Evolutionary conservation across 1,139 yeast species (phyloP).

Genomic region (Scheffersomyces insectosa): DNA sequence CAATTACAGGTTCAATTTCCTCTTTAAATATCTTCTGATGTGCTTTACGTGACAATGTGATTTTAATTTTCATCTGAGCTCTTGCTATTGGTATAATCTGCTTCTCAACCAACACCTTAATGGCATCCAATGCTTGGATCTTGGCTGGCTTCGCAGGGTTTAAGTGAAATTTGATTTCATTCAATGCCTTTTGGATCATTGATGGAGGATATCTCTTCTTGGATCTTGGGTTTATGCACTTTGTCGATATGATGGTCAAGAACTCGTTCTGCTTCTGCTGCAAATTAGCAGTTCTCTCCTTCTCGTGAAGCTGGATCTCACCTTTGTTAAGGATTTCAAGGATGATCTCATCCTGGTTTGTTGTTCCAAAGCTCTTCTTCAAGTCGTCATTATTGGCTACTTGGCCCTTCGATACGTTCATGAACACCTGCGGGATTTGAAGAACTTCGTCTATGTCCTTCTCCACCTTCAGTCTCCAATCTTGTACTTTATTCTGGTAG

Average conservation of each 20-base stretch:
- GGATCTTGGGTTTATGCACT: conserved; percentile 87
- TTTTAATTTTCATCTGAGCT: conserved; percentile 86
- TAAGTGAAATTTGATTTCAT: conserved; percentile 78
- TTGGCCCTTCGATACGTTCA: conserved; percentile 92
- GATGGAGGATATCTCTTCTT: conserved; percentile 92
- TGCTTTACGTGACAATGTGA: conserved; percentile 52
- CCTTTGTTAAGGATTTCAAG: conserved; percentile 84
- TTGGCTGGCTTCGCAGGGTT: conserved; percentile 81
- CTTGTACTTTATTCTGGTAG: conserved; percentile 95
- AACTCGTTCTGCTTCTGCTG: conserved; percentile 82
- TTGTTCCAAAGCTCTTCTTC: conserved; percentile 69
- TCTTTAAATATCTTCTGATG: conserved; percentile 47
- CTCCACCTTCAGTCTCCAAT: conserved; percentile 86
- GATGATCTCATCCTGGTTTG: conserved; percentile 72
- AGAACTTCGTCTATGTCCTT: conserved; percentile 93
- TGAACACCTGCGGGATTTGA: conserved; percentile 92
- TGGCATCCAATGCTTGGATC: conserved; percentile 89
- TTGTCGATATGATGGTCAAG: conserved; percentile 79
- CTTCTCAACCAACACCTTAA: conserved; percentile 68
- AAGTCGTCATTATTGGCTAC: conserved; percentile 90
- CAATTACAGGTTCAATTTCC: conserved; percentile 52
- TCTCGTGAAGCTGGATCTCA: conserved; percentile 91
- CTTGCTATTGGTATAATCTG: conserved; percentile 92
- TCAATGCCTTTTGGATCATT: conserved; percentile 85
- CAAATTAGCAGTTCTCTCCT: conserved; percentile 79